Evolutionary conservation across 495 filamentous ascomycete genomes (phyloP).

Genomic region (Aspergillus diversus): DNA sequence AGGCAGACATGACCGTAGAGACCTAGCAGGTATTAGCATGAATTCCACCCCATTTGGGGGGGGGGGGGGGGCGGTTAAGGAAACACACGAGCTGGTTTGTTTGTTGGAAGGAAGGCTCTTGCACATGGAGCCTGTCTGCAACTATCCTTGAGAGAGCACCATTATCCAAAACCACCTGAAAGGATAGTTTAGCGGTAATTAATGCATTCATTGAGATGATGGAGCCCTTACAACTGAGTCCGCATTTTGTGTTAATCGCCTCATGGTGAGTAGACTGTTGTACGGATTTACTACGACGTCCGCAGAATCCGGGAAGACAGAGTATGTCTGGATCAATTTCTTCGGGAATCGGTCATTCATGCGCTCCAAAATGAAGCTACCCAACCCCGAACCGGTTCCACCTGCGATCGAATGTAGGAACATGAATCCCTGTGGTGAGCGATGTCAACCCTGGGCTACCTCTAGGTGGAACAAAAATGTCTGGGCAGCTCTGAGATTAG

Average conservation of each 20-base stretch:
- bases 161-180: conserved; percentile 89
- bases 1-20: conserved; percentile 98
- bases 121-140: conserved; percentile 89
- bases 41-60: neutral
- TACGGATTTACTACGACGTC: conserved; percentile 98
- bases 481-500: too few species aligned
- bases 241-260: conserved; percentile 89
- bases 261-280: conserved; percentile 92
- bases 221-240: conserved; percentile 75
- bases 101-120: conserved; percentile 92
- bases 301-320: conserved; percentile 90
- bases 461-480: too few species aligned
- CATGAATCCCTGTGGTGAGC: conserved; percentile 79
- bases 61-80: too few species aligned
- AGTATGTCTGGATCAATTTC: conserved; percentile 98
- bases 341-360: conserved; percentile 98
- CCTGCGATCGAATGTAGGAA: conserved; percentile 97
- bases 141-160: conserved; percentile 92
- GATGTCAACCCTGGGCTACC: conserved; percentile 2
- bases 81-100: conserved; percentile 84
- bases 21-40: conserved; percentile 45
- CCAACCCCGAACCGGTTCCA: conserved; percentile 91
- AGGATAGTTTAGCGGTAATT: conserved; percentile 13
- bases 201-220: neutral
- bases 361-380: conserved; percentile 91